phyloP scores from a whole-genome alignment of 2,329 filamentous ascomycete species.

The Gaeumannomyces tritici region DNA sequence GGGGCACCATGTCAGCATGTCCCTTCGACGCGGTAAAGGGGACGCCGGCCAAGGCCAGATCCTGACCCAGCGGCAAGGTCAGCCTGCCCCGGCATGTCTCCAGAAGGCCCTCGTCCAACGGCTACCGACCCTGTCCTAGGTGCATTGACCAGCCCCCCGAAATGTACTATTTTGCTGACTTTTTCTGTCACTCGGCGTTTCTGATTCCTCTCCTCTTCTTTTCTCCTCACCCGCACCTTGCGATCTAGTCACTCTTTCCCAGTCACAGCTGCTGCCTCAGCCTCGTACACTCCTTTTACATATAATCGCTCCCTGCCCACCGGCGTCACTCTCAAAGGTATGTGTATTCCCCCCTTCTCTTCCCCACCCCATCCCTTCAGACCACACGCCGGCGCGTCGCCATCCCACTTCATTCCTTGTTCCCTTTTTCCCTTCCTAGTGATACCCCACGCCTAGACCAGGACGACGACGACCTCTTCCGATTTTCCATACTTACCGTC shows the following conservation, averaged over 20 bases:
- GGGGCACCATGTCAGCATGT: too few relatives aligned
- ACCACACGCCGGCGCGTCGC: background rate
- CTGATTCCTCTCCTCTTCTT: constrained; percentile 2
- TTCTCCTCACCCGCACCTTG: constrained; percentile 1
- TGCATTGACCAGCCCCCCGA: too few relatives aligned
- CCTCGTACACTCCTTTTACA: constrained; percentile 3
- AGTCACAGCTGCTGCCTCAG: constrained; percentile 1
- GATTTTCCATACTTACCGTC: background rate
- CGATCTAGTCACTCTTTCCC: constrained; percentile 6
- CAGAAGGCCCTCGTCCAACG: too few relatives aligned
- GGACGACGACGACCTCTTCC: background rate
- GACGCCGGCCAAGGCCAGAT: too few relatives aligned
- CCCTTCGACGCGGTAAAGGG: too few relatives aligned
- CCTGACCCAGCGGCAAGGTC: too few relatives aligned
- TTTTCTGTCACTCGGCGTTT: background rate
- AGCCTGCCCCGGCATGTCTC: too few relatives aligned
- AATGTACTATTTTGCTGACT: constrained; percentile 3
- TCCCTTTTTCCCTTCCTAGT: background rate
- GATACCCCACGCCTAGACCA: background rate
- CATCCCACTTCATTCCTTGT: background rate
- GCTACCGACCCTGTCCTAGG: too few relatives aligned
- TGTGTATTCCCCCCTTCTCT: background rate
- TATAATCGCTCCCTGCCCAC: constrained; percentile 6
- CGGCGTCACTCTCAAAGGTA: background rate
- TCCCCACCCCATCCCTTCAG: background rate